Conservation (phyloP, 768 basidiomycete species). For the Multifurca ochricompacta region DNA sequence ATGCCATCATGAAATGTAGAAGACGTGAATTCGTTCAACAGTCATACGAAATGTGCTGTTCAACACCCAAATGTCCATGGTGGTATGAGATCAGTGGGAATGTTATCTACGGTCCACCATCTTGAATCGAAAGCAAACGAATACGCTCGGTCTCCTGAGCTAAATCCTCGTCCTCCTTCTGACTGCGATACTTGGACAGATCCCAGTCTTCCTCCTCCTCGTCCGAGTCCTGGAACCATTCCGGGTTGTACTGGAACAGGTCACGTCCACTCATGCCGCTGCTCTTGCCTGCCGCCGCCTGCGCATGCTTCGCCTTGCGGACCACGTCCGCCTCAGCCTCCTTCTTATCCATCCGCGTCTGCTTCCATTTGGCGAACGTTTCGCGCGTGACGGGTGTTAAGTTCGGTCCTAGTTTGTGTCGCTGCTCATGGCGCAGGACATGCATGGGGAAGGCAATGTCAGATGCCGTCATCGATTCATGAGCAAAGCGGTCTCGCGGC, state of each 20-base stretch:
- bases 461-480: background rate
- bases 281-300: conserved; percentile 81
- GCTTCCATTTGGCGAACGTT: conserved; percentile 90
- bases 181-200: conserved; percentile 46
- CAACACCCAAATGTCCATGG: background rate
- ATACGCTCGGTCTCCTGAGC: conserved; percentile 48
- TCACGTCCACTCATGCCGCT: conserved; percentile 94
- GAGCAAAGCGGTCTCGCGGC: background rate
- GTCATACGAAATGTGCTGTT: background rate
- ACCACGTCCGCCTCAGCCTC: conserved; percentile 76
- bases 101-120: conserved; percentile 28
- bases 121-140: conserved; percentile 33
- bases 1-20: no score
- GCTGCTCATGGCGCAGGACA: conserved; percentile 37
- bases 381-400: conserved; percentile 93
- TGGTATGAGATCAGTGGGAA: conserved; percentile 26
- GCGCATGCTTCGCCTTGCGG: conserved; percentile 73
- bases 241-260: conserved; percentile 95
- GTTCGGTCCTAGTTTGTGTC: conserved; percentile 87
- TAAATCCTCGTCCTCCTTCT: conserved; percentile 54
- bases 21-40: background rate
- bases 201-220: conserved; percentile 46
- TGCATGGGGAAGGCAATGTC: no score
- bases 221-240: conserved; percentile 82
- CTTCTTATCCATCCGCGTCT: conserved; percentile 92